A percentile compares a stretch with the other conserved stretches of the same genome.
phyloP scores from a whole-genome alignment of 1,284 basidiomycete species.

The Clitocybe nebularis region DNA sequence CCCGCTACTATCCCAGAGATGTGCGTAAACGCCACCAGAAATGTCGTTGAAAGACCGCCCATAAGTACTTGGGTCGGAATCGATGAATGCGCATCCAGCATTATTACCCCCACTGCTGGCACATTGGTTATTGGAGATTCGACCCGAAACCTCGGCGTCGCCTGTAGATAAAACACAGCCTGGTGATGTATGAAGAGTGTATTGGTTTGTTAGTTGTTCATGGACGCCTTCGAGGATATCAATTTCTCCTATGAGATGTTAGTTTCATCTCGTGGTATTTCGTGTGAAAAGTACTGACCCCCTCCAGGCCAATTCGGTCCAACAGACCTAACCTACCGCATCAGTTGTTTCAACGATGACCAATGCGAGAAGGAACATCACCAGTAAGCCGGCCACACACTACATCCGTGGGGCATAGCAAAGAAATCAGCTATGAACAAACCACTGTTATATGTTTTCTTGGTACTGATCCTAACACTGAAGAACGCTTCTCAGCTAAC shows the following conservation, averaged over 20 bases:
- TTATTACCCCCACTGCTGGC: constrained; percentile 46
- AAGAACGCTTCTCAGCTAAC: constrained; percentile 2
- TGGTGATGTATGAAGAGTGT: constrained; percentile 63
- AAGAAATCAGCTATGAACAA: constrained; percentile 78
- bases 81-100: constrained; percentile 64
- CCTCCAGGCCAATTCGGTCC: constrained; percentile 70
- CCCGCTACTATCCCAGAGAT: constrained; percentile 63
- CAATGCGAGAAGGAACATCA: constrained; percentile 9
- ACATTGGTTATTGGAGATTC: constrained; percentile 41
- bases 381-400: constrained; percentile 79
- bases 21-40: constrained; percentile 74
- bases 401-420: constrained; percentile 76
- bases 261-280: not conserved
- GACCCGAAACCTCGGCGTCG: constrained; percentile 25
- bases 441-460: constrained; percentile 62
- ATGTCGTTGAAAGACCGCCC: constrained; percentile 66
- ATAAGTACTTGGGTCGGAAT: constrained; percentile 51
- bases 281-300: constrained; percentile 34
- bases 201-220: constrained; percentile 53
- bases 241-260: constrained; percentile 48
- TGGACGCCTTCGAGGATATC: constrained; percentile 76
- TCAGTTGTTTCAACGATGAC: not conserved
- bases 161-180: constrained; percentile 52
- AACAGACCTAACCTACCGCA: constrained; percentile 28
- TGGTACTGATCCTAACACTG: constrained; percentile 70